Conservation (phyloP, 306 rosid genomes). For the Fragaria ananassa region DNA sequence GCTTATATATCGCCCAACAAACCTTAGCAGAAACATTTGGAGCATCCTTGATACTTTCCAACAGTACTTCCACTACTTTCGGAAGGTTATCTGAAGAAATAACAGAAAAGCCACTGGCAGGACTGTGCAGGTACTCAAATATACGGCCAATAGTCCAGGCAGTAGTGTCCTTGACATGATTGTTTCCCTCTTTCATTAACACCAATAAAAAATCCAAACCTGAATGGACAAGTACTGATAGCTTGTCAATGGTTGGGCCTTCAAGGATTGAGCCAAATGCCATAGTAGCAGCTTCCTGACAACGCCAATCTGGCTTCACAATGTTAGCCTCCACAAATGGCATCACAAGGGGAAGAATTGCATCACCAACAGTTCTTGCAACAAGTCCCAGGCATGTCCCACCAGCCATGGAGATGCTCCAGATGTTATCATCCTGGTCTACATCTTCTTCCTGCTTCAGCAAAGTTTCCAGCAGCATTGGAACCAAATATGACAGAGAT, state of each 20-base stretch:
- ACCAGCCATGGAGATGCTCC: conserved; percentile 43
- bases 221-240: conserved; percentile 25
- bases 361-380: conserved; percentile 35
- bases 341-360: conserved; percentile 35
- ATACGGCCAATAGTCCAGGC: conserved; percentile 41
- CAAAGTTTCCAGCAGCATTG: conserved; percentile 35
- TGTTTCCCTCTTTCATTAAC: conserved; percentile 33
- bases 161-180: conserved; percentile 39
- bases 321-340: conserved; percentile 41
- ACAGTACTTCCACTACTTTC: conserved; percentile 27
- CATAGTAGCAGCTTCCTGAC: conserved; percentile 39
- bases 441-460: conserved; percentile 40
- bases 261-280: conserved; percentile 41
- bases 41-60: conserved; percentile 32
- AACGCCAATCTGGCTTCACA: conserved; percentile 33
- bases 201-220: conserved; percentile 31
- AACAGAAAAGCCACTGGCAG: conserved; percentile 31
- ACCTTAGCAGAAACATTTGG: conserved; percentile 38
- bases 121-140: conserved; percentile 35
- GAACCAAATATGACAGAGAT: conserved; percentile 31
- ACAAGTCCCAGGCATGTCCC: conserved; percentile 39
- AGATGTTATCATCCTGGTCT: conserved; percentile 33
- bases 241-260: conserved; percentile 31
- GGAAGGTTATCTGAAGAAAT: conserved; percentile 29
- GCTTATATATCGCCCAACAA: conserved; percentile 38